These are phyloP conservation scores for Aspergillus unguis DNA, from an alignment of 2,329 filamentous ascomycete species.

Conservation along the genomic window DNA sequence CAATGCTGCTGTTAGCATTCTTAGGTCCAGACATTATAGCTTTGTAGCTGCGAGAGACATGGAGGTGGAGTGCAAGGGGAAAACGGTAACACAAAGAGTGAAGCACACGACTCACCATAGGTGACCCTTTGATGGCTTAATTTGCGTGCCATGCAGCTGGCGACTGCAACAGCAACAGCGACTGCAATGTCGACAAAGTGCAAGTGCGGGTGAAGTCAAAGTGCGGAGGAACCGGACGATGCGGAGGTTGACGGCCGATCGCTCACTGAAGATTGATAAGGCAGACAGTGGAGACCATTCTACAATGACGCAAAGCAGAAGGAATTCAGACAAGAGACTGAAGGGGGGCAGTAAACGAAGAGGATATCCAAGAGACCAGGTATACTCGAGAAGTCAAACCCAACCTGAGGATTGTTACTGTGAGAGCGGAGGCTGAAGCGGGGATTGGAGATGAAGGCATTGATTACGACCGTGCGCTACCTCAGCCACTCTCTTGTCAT, in stretches of 20 bases:
- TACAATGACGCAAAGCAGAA: neutral
- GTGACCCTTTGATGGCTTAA: slow-evolving; percentile 65
- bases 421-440: slow-evolving; percentile 6
- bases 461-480: neutral
- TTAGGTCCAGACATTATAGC: slow-evolving; percentile 1
- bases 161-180: slow-evolving; percentile 11
- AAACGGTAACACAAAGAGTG: neutral
- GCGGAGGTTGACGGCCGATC: slow-evolving; percentile 23
- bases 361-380: neutral
- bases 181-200: too few species aligned
- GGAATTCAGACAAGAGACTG: neutral
- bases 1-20: slow-evolving; percentile 5
- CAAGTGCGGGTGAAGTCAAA: slow-evolving; percentile 15
- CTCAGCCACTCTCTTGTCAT: neutral
- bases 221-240: slow-evolving; percentile 19
- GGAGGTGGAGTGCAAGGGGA: neutral
- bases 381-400: too few species aligned
- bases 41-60: neutral
- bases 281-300: slow-evolving; percentile 3
- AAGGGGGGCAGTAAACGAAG: neutral
- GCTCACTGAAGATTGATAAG: slow-evolving; percentile 11
- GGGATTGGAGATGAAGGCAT: slow-evolving; percentile 7
- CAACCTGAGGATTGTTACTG: too few species aligned
- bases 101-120: slow-evolving; percentile 54
- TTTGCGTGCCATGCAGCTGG: slow-evolving; percentile 61